Evolutionary conservation across 1,139 yeast genomes (phyloP), one percentile per base, ranked within the genome.

Genomic region (Pichia sp.): DNA sequence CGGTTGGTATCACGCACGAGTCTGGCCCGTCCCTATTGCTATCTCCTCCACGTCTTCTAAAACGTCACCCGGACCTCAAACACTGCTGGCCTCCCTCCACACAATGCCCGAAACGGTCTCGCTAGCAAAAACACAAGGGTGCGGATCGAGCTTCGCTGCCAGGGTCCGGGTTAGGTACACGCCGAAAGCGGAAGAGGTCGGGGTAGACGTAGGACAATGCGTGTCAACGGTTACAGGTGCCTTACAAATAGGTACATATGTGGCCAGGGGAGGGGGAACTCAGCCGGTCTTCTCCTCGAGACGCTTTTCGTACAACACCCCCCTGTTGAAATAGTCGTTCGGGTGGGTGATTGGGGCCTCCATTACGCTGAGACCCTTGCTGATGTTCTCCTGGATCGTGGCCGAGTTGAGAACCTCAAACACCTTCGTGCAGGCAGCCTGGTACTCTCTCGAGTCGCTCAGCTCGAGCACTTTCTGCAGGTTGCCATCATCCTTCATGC

Each of bases 401-500:
- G 58, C 63, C 36, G 59, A 79, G 66, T 88, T 91, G n/a, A 90
- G 79, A 45, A 83, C 71, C 65, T 92, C 98, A 70, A 89, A 89
- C 2, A 90, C 97, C 64, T 88, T 79, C 0, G 97, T 87, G 68
- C 97, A 92, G 0, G 98, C 98, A 43, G 84, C 77, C 36, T 95
- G 91, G 69, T 81, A 91, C 60, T 86, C 87, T 40, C 82, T 80
- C 53, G 79, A 79, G 48, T 76, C 75, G 48, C 87, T 85, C 53
- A 86, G 83, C 55, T 86, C 90, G 49, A 84, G 63, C 5, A 92
- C 83, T 55, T 80, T 78, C 51, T 88, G 72, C 42, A 68, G 44
- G 52, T 83, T 77, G 75, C 58, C 85, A 90, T 77, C 78, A 57
- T 87, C 93, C 7, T 73, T 76, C 48, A 93, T 75, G 0, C 95